Evolutionary conservation across 257 asterid species (phyloP), one percentile per base, ranked within the genome.

Genomic region (Buddleja alternifolia): DNA sequence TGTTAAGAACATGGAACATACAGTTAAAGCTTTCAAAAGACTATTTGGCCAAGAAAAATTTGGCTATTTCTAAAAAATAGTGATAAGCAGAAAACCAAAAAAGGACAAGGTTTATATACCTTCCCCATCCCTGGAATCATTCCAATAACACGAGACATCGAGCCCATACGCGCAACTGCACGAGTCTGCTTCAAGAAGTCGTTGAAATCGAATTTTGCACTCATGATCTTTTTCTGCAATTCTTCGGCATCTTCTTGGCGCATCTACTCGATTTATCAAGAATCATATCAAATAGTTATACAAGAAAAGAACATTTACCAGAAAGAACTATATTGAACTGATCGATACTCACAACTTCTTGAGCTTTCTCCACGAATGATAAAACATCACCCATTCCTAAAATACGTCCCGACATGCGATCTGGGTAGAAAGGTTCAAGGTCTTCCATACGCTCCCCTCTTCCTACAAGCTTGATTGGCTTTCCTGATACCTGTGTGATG

Each of bases 381-480:
- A 93, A 80, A 76, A 93, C 99, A 75, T 93, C 99, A 66, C 99
- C 99, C 99, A 90, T 93, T 79, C 99, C 99, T 75, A 90, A 80
- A 78, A 93, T 82, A 70, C 99, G 99, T 14, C 97, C 96, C 0
- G 99, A 96, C 99, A 93, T 93, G 41, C 99, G 94, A 73, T 93
- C 96, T 55, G 99, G 99, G 65, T 93, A 93, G 82, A 93, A 93
- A 69, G 97, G 99, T 79, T 93, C 99, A 46, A 93, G 99, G 79
- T 93, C 99, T 80, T 93, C 99, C 96, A 93, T 85, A 32, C 90
- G 92, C 77, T 90, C 99, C 58, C 99, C 99, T 75, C 99, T 83
- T 80, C 99, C 99, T n/a, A 93, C 99, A 16, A 93, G 96, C 86
- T 93, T 93, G 77, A 93, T 89, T 72, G 99, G 99, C 88, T 90